These are phyloP conservation scores for Fusarium newnesense DNA, from an alignment of 2,329 filamentous ascomycete species.

Conservation along the genomic window DNA sequence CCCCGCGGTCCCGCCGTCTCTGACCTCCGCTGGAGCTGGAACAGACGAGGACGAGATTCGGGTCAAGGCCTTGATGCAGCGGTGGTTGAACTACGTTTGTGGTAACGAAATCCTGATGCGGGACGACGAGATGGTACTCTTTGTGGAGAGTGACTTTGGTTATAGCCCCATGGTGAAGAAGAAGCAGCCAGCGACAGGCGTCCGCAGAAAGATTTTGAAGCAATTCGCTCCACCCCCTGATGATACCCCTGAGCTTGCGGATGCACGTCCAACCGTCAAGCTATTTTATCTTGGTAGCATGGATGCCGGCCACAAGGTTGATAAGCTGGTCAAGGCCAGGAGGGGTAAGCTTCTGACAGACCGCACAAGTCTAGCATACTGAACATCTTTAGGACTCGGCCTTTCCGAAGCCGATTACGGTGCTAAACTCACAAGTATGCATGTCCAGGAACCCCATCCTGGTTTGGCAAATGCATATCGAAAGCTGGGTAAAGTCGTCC, in stretches of 20 bases:
- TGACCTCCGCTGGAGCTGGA: slow-evolving; percentile 92
- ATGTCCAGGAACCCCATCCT: slow-evolving; percentile 88
- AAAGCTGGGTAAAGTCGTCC: slow-evolving; percentile 93
- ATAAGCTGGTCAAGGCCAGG: slow-evolving; percentile 90
- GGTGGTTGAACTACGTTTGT: slow-evolving; percentile 95
- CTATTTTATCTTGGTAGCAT: slow-evolving; percentile 94
- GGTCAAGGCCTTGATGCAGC: slow-evolving; percentile 88
- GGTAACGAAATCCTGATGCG: slow-evolving; percentile 91
- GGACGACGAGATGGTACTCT: slow-evolving; percentile 97
- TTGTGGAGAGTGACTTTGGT: slow-evolving; percentile 98
- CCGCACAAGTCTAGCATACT: slow-evolving; percentile 13
- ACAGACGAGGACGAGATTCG: slow-evolving; percentile 95
- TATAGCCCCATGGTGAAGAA: slow-evolving; percentile 95
- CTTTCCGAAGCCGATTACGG: slow-evolving; percentile 94
- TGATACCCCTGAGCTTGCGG: slow-evolving; percentile 92
- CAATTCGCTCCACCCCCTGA: slow-evolving; percentile 98
- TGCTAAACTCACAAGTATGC: slow-evolving; percentile 86
- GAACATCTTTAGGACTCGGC: slow-evolving; percentile 75
- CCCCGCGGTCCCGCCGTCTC: slow-evolving; percentile 91
- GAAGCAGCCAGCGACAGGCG: slow-evolving; percentile 96
- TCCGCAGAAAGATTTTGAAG: slow-evolving; percentile 94
- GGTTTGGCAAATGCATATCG: slow-evolving; percentile 91
- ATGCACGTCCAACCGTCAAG: slow-evolving; percentile 91
- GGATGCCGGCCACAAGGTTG: slow-evolving; percentile 97
- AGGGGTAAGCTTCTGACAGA: slow-evolving; percentile 70